These are phyloP conservation scores for Thielaviopsis punctulata DNA, from an alignment of 2,329 filamentous ascomycete genomes.

Conservation along the genomic window DNA sequence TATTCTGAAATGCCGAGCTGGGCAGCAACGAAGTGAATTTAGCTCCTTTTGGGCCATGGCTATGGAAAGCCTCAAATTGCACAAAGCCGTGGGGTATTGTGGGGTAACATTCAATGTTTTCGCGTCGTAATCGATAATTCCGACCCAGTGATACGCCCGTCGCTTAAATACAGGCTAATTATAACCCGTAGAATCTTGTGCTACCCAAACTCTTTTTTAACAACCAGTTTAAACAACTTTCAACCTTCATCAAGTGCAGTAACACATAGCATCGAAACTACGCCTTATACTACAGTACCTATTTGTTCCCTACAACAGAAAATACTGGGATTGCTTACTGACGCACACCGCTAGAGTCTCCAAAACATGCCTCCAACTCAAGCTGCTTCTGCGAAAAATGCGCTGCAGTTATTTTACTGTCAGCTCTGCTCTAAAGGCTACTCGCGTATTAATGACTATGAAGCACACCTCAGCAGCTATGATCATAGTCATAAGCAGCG, in stretches of 20 bases:
- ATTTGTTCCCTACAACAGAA: not conserved
- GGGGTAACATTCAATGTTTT: not conserved
- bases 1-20: not conserved
- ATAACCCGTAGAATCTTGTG: not conserved
- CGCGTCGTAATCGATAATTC: not conserved
- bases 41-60: not conserved
- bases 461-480: constrained; percentile 84
- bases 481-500: constrained; percentile 91
- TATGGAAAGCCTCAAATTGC: not conserved
- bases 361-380: constrained; percentile 41
- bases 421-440: constrained; percentile 88
- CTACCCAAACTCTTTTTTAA: too few species aligned
- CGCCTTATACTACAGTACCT: constrained; percentile 4
- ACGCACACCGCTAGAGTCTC: constrained; percentile 26
- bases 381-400: constrained; percentile 52
- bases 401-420: constrained; percentile 67
- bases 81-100: not conserved
- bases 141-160: not conserved
- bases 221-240: too few species aligned
- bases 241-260: too few species aligned
- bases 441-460: constrained; percentile 86
- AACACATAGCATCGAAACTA: not conserved
- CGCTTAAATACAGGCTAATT: constrained; percentile 3
- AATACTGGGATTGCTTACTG: not conserved
- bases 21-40: not conserved